Conservation (phyloP, 2,329 filamentous ascomycete species). For the Claviceps humidiphila region DNA sequence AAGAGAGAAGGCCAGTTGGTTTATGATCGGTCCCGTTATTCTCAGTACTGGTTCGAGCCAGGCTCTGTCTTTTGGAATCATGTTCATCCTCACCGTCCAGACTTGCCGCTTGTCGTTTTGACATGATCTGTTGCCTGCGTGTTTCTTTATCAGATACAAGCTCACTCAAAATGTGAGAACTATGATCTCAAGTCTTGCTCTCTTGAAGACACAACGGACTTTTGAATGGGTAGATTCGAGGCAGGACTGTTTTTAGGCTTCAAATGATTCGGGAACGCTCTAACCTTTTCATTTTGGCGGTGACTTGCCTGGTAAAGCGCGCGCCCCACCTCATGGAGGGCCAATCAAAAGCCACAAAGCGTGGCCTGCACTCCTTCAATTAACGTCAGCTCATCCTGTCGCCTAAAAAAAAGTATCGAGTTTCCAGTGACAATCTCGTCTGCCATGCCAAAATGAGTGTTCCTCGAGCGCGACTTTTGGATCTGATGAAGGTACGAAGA, state of each 20-base stretch:
- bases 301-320: not conserved
- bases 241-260: not conserved
- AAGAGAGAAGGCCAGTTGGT: not conserved
- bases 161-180: not conserved
- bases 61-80: constrained; percentile 6
- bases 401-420: not conserved
- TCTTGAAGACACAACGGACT: not conserved
- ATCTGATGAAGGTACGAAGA: constrained; percentile 63
- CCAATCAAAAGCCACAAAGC: constrained; percentile 6
- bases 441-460: constrained; percentile 42
- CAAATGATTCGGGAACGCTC: not conserved
- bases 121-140: constrained; percentile 1
- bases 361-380: not conserved
- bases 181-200: not conserved
- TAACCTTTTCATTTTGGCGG: not conserved
- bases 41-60: not conserved
- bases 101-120: not conserved
- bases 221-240: not conserved
- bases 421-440: constrained; percentile 11
- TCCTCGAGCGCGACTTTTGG: constrained; percentile 47
- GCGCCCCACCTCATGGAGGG: not conserved
- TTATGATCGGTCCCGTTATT: not conserved
- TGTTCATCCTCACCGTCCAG: not conserved
- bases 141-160: not conserved
- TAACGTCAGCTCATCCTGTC: constrained; percentile 1